phyloP scores from a whole-genome alignment of 495 filamentous ascomycete genomes.

The Penicillium soppii region DNA sequence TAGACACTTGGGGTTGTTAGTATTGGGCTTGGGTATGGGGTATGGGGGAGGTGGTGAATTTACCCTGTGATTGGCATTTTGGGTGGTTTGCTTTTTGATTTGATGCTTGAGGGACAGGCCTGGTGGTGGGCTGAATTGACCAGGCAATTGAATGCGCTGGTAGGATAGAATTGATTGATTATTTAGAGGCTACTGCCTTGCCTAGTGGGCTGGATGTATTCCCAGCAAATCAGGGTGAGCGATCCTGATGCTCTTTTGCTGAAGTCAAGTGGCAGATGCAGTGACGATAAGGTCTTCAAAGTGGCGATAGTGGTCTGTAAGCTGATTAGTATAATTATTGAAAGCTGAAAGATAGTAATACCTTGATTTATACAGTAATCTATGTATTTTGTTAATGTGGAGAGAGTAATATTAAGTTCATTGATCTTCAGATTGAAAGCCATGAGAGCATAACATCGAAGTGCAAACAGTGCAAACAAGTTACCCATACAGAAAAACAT shows the following conservation, averaged over 20 bases:
- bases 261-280: too few relatives aligned
- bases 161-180: neutral
- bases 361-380: neutral
- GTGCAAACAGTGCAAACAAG: neutral
- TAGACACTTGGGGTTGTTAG: slow-evolving; percentile 35
- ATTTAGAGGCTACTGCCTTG: too few relatives aligned
- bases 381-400: neutral
- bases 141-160: neutral
- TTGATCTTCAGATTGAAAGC: neutral
- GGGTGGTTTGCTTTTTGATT: neutral
- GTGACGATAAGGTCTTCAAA: too few relatives aligned
- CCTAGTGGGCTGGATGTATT: neutral
- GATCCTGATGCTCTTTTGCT: neutral
- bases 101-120: neutral
- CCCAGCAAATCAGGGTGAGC: neutral
- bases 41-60: neutral
- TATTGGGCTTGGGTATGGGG: neutral
- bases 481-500: too few relatives aligned
- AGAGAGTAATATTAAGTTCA: too few relatives aligned
- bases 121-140: neutral
- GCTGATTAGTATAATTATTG: neutral
- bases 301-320: neutral
- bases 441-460: neutral
- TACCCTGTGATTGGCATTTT: slow-evolving; percentile 39
- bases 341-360: neutral